Evolutionary conservation across 495 filamentous ascomycete genomes (phyloP).

Genomic region (Podospora bellae-mahoneyi): DNA sequence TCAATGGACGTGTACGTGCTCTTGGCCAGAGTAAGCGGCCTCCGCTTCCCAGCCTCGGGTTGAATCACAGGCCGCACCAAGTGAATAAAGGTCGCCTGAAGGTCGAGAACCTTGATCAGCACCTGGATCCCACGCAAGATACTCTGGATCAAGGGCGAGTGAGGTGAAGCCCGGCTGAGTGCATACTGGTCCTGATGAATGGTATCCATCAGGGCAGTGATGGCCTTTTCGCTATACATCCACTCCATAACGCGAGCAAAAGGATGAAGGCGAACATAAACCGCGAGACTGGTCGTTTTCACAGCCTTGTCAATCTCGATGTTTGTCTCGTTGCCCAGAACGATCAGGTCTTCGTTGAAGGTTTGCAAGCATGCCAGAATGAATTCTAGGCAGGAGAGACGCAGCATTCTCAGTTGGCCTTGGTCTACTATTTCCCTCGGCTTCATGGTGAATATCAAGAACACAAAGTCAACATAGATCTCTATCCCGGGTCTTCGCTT

Average conservation of each 20-base stretch:
- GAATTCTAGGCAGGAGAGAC: slow-evolving; percentile 75
- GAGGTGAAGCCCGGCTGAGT: slow-evolving; percentile 60
- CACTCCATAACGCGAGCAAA: slow-evolving; percentile 94
- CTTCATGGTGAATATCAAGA: slow-evolving; percentile 65
- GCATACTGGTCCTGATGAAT: slow-evolving; percentile 68
- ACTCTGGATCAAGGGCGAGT: slow-evolving; percentile 71
- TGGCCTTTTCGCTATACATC: slow-evolving; percentile 90
- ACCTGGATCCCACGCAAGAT: slow-evolving; percentile 73
- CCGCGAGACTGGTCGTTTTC: slow-evolving; percentile 62
- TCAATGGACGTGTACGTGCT: slow-evolving; percentile 79
- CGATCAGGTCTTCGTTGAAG: slow-evolving; percentile 90
- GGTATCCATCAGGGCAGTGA: slow-evolving; percentile 69
- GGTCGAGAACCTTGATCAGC: slow-evolving; percentile 71
- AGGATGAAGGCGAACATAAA: slow-evolving; percentile 82
- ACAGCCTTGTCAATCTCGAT: slow-evolving; percentile 69
- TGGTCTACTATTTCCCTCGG: slow-evolving; percentile 57
- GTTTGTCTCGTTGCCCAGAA: slow-evolving; percentile 71
- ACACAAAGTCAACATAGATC: slow-evolving; percentile 82
- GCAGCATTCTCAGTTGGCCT: slow-evolving; percentile 64
- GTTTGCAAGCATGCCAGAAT: slow-evolving; percentile 66
- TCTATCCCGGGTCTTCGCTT: slow-evolving; percentile 85
- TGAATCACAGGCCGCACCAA: slow-evolving; percentile 76
- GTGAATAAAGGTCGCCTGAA: slow-evolving; percentile 88
- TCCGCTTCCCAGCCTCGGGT: slow-evolving; percentile 26
- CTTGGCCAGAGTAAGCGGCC: slow-evolving; percentile 56